Evolutionary conservation across 2,329 filamentous ascomycete species (phyloP), one percentile per base, ranked within the genome.

Genomic region (Ophiocordyceps unilateralis): DNA sequence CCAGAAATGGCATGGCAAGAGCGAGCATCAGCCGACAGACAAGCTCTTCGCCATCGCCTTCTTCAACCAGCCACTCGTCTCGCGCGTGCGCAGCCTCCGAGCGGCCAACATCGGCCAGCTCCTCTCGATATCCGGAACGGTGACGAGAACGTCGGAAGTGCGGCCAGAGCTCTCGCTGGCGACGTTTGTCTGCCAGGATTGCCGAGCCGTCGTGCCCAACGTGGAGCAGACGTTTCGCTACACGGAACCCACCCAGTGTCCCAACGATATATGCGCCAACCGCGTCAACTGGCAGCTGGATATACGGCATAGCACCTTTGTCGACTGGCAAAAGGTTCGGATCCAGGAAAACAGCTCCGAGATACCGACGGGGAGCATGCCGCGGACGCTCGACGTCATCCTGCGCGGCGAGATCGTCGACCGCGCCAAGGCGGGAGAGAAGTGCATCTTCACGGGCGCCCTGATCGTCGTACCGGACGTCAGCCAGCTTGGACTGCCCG

Each of bases 281-380:
- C 80, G 91, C 22, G 68, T 81, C 45, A 86, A 83, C n/a, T 98
- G 91, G 91, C 79, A 87, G 50, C 66, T 98, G n/a, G 89, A 98
- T 53, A 95, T 98, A 55, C 75, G 86, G 38, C 89, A 93, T 60
- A 95, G 88, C 60, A 96, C 88, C 0, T 98, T 98, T 58, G 83
- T 98, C 47, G 91, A 98, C 64, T 98, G 91, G 91, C 91, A 98
- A 59, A 96, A 96, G 60, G 87, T 96, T 21, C 83, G 93, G 48
- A 86, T 96, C 47, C 91, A 98, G 63, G 91, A 98, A 62, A 98
- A 96, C 66, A 94, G 87, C 51, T 89, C 89, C 4, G 91, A 98
- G 59, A 98, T 98, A 32, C 91, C 91, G 0, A 98, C 91, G 0
- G 91, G 91, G 43, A 95, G 88, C 64, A 98, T 98, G 91, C 91